Evolutionary conservation across 257 asterid genomes (phyloP).

Genomic region (Penstemon barbatus): DNA sequence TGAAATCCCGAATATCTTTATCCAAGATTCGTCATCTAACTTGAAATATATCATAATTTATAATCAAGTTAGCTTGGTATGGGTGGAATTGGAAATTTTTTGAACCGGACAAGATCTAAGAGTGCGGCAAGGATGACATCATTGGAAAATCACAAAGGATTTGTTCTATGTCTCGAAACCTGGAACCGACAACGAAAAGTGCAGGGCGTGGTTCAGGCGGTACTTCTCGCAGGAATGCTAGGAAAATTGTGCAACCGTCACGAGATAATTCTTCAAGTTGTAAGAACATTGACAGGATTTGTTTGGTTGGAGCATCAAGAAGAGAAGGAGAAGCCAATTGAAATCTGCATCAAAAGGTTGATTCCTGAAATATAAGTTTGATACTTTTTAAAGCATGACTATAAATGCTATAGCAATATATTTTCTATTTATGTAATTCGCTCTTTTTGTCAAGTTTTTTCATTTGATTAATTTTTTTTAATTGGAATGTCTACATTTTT

Average conservation of each 20-base stretch:
- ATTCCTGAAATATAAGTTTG: background rate
- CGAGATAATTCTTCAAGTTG: background rate
- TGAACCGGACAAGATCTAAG: slow-evolving; percentile 24
- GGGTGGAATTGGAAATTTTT: background rate
- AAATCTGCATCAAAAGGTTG: background rate
- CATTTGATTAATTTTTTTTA: background rate
- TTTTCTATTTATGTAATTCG: background rate
- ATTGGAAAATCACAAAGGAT: background rate
- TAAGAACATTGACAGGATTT: background rate
- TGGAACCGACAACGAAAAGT: background rate
- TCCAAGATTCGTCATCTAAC: no score
- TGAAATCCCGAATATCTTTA: no score
- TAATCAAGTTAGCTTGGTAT: no score
- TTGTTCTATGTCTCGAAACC: slow-evolving; percentile 1
- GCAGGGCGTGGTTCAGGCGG: slow-evolving; percentile 7
- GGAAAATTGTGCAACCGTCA: background rate
- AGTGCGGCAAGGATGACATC: background rate
- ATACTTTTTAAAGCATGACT: background rate
- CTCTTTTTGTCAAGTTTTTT: background rate
- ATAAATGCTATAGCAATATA: background rate
- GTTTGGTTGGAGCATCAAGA: background rate
- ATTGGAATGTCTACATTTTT: background rate
- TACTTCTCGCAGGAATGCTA: background rate
- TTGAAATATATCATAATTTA: no score
- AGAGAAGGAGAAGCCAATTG: slow-evolving; percentile 6